phyloP scores from a whole-genome alignment of 2,329 filamentous ascomycete genomes.

The Pseudogymnoascus sp. region DNA sequence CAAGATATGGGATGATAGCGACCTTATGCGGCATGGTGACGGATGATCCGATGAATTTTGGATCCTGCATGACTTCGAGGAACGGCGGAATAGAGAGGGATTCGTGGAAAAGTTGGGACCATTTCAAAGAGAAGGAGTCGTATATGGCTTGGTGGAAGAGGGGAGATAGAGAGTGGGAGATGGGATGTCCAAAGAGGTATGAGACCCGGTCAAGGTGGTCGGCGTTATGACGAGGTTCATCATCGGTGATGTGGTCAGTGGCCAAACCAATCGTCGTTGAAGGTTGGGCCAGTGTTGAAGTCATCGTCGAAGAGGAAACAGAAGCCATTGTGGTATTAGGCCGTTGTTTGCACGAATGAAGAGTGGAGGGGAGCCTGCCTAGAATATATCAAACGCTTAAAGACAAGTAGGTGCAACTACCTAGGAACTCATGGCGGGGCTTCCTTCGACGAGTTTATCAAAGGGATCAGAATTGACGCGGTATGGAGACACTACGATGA shows the following conservation, averaged over 20 bases:
- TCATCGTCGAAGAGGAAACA: slow-evolving; percentile 1
- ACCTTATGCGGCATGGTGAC: slow-evolving; percentile 84
- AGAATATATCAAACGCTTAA: slow-evolving; percentile 3
- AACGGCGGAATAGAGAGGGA: slow-evolving; percentile 42
- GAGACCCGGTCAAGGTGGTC: slow-evolving; percentile 16
- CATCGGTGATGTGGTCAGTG: neutral
- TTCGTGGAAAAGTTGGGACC: slow-evolving; percentile 45
- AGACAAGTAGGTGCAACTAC: neutral
- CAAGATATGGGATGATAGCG: slow-evolving; percentile 62
- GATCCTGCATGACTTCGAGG: slow-evolving; percentile 43
- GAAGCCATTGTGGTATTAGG: neutral
- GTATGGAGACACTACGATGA: neutral
- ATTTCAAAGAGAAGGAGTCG: slow-evolving; percentile 39
- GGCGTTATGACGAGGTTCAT: neutral
- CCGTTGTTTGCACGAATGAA: neutral
- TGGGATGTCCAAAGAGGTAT: slow-evolving; percentile 49
- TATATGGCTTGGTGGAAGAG: slow-evolving; percentile 47
- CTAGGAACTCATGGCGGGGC: neutral
- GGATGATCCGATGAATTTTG: slow-evolving; percentile 57
- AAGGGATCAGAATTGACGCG: neutral
- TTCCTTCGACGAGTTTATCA: neutral
- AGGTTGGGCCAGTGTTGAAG: neutral
- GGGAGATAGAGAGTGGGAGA: slow-evolving; percentile 47
- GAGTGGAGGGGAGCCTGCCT: neutral
- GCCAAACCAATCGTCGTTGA: neutral